Evolutionary conservation across 2,329 filamentous ascomycete species (phyloP).

Genomic region (Myriosclerotinia curreyana): DNA sequence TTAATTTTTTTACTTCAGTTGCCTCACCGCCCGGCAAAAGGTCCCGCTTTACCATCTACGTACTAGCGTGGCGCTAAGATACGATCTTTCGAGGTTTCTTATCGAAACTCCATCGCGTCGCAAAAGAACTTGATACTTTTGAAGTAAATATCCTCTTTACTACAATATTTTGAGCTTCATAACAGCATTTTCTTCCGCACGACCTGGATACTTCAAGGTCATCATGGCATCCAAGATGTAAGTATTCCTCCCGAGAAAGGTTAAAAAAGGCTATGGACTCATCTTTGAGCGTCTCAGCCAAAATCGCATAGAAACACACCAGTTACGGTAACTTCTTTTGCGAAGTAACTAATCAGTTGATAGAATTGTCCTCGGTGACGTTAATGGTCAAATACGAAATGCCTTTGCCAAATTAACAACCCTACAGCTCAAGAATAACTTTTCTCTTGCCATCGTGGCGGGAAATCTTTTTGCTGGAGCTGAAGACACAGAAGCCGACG

Average conservation of each 20-base stretch:
- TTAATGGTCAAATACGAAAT: slow-evolving; percentile 73
- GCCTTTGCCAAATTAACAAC: slow-evolving; percentile 77
- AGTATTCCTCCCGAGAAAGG: background rate
- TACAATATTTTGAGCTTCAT: background rate
- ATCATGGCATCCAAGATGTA: slow-evolving; percentile 26
- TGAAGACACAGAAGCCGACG: slow-evolving; percentile 57
- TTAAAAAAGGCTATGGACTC: no score
- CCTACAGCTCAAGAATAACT: slow-evolving; percentile 83
- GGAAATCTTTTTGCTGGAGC: slow-evolving; percentile 81
- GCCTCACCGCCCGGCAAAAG: slow-evolving; percentile 1
- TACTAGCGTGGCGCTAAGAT: slow-evolving; percentile 21
- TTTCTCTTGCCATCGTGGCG: slow-evolving; percentile 78
- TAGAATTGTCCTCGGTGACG: slow-evolving; percentile 66
- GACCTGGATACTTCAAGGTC: background rate
- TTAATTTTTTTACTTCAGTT: slow-evolving; percentile 17
- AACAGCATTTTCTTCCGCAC: background rate
- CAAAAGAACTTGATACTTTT: slow-evolving; percentile 12
- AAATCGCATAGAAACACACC: background rate
- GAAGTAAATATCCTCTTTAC: slow-evolving; percentile 4
- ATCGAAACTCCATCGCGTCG: slow-evolving; percentile 19
- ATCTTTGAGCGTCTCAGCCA: background rate
- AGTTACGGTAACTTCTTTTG: background rate
- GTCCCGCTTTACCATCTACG: background rate
- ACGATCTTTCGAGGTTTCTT: slow-evolving; percentile 18
- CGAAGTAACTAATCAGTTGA: slow-evolving; percentile 24